Percentiles rank a stretch among this genome's conserved stretches.
phyloP scores from a whole-genome alignment of 1,284 basidiomycete genomes.

The Singerocomus inundabilis region DNA sequence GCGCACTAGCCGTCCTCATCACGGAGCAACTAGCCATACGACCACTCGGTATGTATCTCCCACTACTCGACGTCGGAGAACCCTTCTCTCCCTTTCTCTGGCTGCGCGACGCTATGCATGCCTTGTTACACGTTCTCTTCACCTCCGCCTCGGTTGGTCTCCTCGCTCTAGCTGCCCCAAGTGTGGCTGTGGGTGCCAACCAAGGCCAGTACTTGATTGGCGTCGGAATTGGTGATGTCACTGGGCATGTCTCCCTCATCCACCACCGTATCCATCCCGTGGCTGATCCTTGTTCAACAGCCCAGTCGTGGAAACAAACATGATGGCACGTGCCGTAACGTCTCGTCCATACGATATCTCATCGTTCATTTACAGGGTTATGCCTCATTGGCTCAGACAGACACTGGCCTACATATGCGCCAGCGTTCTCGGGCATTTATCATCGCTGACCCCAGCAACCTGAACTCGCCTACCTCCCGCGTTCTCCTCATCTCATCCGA shows the following conservation, averaged over 20 bases:
- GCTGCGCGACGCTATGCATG: constrained; percentile 14
- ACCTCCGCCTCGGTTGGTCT: background rate
- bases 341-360: background rate
- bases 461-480: constrained; percentile 48
- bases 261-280: background rate
- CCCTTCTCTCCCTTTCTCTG: constrained; percentile 17
- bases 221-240: constrained; percentile 71
- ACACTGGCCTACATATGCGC: constrained; percentile 79
- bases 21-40: background rate
- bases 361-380: constrained; percentile 56
- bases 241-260: constrained; percentile 47
- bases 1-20: too few relatives aligned
- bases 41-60: constrained; percentile 23
- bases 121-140: constrained; percentile 17
- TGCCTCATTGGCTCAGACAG: constrained; percentile 64
- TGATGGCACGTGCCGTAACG: constrained; percentile 53
- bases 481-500: constrained; percentile 79
- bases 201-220: constrained; percentile 27
- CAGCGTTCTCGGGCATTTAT: constrained; percentile 78
- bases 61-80: constrained; percentile 13
- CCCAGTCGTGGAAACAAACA: constrained; percentile 75
- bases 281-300: constrained; percentile 32
- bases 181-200: background rate
- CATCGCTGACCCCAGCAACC: constrained; percentile 48
- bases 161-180: background rate